Evolutionary conservation across 441 rosid genomes (phyloP).

Genomic region (Hura crepitans): DNA sequence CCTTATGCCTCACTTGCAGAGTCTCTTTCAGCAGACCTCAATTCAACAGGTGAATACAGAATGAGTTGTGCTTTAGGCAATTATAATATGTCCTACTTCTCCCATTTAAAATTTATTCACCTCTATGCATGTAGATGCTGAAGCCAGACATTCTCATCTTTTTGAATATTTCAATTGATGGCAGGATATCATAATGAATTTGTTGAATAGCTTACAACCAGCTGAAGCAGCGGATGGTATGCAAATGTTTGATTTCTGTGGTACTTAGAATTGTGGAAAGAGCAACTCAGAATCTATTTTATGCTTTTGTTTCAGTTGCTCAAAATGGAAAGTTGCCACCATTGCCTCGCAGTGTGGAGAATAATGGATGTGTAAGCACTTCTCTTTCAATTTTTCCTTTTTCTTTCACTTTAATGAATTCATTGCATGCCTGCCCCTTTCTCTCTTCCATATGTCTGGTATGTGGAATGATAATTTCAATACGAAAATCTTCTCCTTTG

Average conservation of each 20-base stretch:
- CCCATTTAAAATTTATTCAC: constrained; percentile 1
- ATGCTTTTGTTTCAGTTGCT: constrained; percentile 41
- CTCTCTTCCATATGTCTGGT: neutral
- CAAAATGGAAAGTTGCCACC: constrained; percentile 90
- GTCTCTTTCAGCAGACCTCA: constrained; percentile 80
- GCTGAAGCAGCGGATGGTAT: constrained; percentile 62
- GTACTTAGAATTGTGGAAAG: constrained; percentile 4
- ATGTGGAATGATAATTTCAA: too few species aligned
- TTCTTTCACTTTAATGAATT: neutral
- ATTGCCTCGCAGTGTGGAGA: constrained; percentile 60
- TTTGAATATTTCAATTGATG: constrained; percentile 22
- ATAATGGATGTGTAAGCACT: constrained; percentile 67
- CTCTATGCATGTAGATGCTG: constrained; percentile 11
- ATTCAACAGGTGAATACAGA: constrained; percentile 68
- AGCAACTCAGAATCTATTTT: constrained; percentile 12
- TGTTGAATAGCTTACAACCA: constrained; percentile 63
- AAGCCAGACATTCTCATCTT: neutral
- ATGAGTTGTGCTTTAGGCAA: constrained; percentile 5
- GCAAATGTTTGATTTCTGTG: constrained; percentile 28
- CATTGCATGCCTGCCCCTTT: neutral
- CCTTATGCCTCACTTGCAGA: constrained; percentile 81
- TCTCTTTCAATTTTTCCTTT: constrained; percentile 9
- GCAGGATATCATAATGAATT: constrained; percentile 70
- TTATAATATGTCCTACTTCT: neutral
- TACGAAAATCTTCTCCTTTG: neutral